Conservation (phyloP, 2,329 filamentous ascomycete genomes). For the Talaromyces albobiverticillius region DNA sequence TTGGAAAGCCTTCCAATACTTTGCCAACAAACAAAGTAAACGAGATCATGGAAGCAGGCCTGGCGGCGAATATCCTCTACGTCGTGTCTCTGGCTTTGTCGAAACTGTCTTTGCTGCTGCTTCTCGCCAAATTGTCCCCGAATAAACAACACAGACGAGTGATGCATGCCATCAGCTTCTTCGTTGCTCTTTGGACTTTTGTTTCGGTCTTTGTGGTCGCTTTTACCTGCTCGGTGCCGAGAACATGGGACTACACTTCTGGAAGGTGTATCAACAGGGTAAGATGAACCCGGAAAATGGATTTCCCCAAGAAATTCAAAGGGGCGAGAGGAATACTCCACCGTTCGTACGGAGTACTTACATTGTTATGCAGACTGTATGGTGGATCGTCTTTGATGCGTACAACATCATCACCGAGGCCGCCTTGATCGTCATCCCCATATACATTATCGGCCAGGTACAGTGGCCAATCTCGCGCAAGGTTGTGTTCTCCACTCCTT, state of each 20-base stretch:
- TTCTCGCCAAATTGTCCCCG: constrained; percentile 2
- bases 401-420: constrained; percentile 2
- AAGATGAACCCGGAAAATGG: not conserved
- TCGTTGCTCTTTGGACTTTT: not conserved
- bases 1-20: not conserved
- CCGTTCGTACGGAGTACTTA: not conserved
- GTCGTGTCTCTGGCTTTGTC: constrained; percentile 2
- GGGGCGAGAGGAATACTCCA: not conserved
- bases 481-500: constrained; percentile 3
- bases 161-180: not conserved
- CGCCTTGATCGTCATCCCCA: constrained; percentile 1
- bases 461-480: constrained; percentile 5
- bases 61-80: constrained; percentile 2
- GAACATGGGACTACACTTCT: constrained; percentile 1
- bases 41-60: not conserved
- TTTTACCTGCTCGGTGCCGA: constrained; percentile 6
- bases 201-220: not conserved
- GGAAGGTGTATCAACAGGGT: not conserved
- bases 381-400: constrained; percentile 2
- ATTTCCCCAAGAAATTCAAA: not conserved
- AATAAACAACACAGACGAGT: constrained; percentile 2
- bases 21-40: not conserved
- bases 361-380: not conserved
- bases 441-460: constrained; percentile 3
- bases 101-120: constrained; percentile 1